Conservation (phyloP, 805 yeast species). For the Metschnikowia kunwiensis region DNA sequence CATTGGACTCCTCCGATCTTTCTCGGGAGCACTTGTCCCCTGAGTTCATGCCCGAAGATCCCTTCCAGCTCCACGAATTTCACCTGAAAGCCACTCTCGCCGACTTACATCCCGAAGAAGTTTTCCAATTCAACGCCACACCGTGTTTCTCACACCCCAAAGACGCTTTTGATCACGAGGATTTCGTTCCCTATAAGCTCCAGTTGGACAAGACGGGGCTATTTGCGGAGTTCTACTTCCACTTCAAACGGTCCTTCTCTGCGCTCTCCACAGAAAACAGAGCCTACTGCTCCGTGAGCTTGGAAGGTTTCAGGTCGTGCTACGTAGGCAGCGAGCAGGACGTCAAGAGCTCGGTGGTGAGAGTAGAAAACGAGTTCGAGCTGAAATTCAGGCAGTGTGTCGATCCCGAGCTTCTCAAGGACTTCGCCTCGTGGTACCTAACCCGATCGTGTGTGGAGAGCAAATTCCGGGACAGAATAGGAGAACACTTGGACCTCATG, state of each 20-base stretch:
- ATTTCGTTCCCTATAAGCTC: slow-evolving; percentile 4
- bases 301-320: neutral
- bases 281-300: neutral
- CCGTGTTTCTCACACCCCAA: too few species aligned
- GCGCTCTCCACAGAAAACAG: slow-evolving; percentile 1
- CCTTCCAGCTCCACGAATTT: too few species aligned
- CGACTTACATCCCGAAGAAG: too few species aligned
- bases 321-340: neutral
- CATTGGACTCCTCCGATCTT: too few species aligned
- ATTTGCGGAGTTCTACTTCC: slow-evolving; percentile 4
- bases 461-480: neutral
- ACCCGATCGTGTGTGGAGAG: neutral
- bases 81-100: too few species aligned
- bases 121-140: too few species aligned
- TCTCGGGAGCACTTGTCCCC: too few species aligned
- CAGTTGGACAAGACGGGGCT: neutral
- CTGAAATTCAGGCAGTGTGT: slow-evolving; percentile 1
- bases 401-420: slow-evolving; percentile 1
- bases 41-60: too few species aligned
- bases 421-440: neutral
- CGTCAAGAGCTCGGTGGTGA: neutral
- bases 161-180: too few species aligned
- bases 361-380: slow-evolving; percentile 1
- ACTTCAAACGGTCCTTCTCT: slow-evolving; percentile 2
- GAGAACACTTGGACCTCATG: neutral